Base-by-base conservation (phyloP, 23 red algal genomes). In the Gracilariopsis chorda region DNA sequence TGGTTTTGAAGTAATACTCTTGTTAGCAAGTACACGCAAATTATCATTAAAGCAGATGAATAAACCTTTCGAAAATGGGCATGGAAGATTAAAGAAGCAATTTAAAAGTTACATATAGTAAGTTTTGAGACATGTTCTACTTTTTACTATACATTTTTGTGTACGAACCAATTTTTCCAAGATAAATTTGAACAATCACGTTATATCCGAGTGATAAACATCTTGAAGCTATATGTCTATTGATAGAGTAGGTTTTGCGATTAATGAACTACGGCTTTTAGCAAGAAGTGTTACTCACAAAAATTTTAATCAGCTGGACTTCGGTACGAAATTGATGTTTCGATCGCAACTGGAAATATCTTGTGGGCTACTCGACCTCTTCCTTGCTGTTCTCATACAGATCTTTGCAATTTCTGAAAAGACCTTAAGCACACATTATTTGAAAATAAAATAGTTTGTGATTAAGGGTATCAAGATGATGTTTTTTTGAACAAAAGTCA, bases 351-450 rank as follows among this genome's bases (percentile, higher is more conserved):
- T 3, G 61, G 82, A 29, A 67, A 51, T 13, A 51, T 71, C 27
- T 30, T n/a, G 17, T 69, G 52, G 59, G 82, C 24, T 20, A 19
- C 69, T 57, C 35, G 62, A 0, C 82, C 82, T 8, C 71, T 86
- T 25, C 7, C 60, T 8, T 67, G 5, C 13, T 37, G 82, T 3
- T 42, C 19, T 0, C 46, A 51, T 43, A 48, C 36, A 6, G 82
- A 86, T 73, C 25, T 56, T 19, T 46, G 21, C 11, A 86, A 48
- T 23, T 86, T 86, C n/a, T n/a, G n/a, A n/a, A n/a, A n/a, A n/a
- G n/a, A n/a, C n/a, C n/a, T n/a, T n/a, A n/a, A n/a, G n/a, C n/a
- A n/a, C n/a, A n/a, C n/a, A n/a, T n/a, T n/a, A n/a, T n/a, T n/a
- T n/a, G n/a, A n/a, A n/a, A n/a, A n/a, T n/a, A n/a, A n/a, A n/a